These are phyloP conservation scores for Jatropha curcas DNA, from an alignment of 345 rosid genomes.

Conservation along the genomic window DNA sequence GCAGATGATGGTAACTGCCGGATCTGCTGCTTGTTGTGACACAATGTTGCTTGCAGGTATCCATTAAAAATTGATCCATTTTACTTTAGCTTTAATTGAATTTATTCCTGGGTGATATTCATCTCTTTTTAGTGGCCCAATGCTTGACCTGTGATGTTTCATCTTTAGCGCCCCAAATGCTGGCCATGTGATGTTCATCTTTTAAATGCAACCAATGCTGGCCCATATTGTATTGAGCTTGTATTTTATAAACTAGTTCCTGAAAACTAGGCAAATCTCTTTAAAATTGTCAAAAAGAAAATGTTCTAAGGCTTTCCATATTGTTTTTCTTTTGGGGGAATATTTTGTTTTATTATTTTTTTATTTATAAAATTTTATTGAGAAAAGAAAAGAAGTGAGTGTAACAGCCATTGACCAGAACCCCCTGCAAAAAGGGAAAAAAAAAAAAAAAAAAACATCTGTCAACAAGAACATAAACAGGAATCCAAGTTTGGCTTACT, in stretches of 20 bases:
- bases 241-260: background rate
- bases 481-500: background rate
- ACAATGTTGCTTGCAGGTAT: slow-evolving; percentile 79
- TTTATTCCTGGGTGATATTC: too few relatives aligned
- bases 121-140: too few relatives aligned
- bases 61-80: background rate
- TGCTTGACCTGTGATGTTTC: too few relatives aligned
- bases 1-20: slow-evolving; percentile 80
- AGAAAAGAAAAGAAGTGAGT: too few relatives aligned
- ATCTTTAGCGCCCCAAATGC: background rate
- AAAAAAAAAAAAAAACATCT: too few relatives aligned
- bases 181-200: background rate
- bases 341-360: too few relatives aligned
- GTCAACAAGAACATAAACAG: background rate
- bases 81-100: background rate
- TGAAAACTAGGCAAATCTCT: background rate
- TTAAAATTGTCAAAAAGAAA: background rate
- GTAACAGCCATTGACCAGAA: too few relatives aligned
- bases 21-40: slow-evolving; percentile 86
- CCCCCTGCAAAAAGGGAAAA: too few relatives aligned
- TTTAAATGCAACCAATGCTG: too few relatives aligned
- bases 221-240: too few relatives aligned
- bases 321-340: background rate
- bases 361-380: too few relatives aligned
- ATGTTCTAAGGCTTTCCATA: background rate